Evolutionary conservation across 495 filamentous ascomycete genomes (phyloP).

Genomic region (Hyaloscypha finlandica): DNA sequence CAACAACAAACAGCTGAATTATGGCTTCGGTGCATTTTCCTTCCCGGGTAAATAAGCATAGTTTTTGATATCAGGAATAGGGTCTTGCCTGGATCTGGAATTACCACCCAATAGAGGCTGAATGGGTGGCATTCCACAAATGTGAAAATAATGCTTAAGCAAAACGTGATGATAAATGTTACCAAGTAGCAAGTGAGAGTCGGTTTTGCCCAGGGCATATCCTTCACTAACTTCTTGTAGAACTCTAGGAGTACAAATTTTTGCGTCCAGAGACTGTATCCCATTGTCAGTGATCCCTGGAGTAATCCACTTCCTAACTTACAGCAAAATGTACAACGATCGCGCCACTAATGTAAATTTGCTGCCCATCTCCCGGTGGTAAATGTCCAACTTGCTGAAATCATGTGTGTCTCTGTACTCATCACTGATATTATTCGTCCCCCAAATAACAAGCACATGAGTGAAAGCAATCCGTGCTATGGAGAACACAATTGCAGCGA

Average conservation of each 20-base stretch:
- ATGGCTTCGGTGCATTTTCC: too few species aligned
- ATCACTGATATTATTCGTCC: conserved; percentile 38
- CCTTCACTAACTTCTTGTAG: conserved; percentile 40
- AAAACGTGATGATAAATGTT: conserved; percentile 35
- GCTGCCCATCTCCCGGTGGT: conserved; percentile 37
- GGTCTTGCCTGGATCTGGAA: conserved; percentile 39
- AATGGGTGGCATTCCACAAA: conserved; percentile 44
- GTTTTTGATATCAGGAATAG: background rate
- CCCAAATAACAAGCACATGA: conserved; percentile 40
- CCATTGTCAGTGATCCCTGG: background rate
- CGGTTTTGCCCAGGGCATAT: conserved; percentile 40
- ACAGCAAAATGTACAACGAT: conserved; percentile 40
- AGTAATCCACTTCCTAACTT: conserved; percentile 9
- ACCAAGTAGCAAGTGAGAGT: conserved; percentile 33
- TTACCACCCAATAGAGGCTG: conserved; percentile 44
- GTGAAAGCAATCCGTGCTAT: conserved; percentile 35
- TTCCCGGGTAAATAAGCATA: too few species aligned
- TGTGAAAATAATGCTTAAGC: conserved; percentile 42
- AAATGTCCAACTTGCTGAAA: conserved; percentile 38
- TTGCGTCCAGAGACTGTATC: conserved; percentile 42
- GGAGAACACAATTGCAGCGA: conserved; percentile 33
- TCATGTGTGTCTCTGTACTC: conserved; percentile 24
- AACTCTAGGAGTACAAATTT: conserved; percentile 45
- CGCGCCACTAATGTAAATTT: conserved; percentile 36
- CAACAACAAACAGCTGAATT: too few species aligned